A percentile compares a stretch with the other conserved stretches of the same genome.
These are phyloP conservation scores for Malassezia cuniculi DNA, from an alignment of 1,284 basidiomycete genomes.

Conservation along the genomic window DNA sequence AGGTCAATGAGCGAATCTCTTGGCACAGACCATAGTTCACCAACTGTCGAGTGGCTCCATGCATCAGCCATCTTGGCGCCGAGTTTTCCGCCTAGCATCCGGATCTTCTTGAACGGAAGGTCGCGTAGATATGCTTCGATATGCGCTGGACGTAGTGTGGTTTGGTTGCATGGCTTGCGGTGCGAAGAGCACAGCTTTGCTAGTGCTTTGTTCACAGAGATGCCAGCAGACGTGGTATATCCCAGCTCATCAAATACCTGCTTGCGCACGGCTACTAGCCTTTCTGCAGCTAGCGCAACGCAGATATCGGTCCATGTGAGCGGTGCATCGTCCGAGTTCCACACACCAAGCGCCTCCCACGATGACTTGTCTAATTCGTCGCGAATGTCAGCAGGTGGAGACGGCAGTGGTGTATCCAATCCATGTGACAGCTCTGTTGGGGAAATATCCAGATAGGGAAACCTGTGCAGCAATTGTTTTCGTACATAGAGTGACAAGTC, in stretches of 20 bases:
- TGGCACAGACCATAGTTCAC: conserved; percentile 53
- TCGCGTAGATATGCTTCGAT: conserved; percentile 27
- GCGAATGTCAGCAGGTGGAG: conserved; percentile 53
- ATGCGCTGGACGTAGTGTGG: conserved; percentile 27
- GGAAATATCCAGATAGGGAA: conserved; percentile 56
- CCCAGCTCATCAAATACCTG: conserved; percentile 63
- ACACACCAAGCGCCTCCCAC: conserved; percentile 56
- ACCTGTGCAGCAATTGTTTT: conserved; percentile 30
- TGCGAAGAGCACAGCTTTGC: conserved; percentile 52
- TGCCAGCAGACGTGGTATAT: conserved; percentile 91
- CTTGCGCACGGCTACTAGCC: conserved; percentile 64
- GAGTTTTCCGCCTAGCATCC: conserved; percentile 87
- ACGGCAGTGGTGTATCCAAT: conserved; percentile 67
- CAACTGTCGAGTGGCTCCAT: conserved; percentile 75
- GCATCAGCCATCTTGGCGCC: conserved; percentile 73
- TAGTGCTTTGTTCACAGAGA: conserved; percentile 83
- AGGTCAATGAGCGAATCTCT: conserved; percentile 67
- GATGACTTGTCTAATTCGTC: conserved; percentile 39
- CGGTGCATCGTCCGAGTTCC: conserved; percentile 13
- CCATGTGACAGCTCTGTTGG: conserved; percentile 49
- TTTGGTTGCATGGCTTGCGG: conserved; percentile 38
- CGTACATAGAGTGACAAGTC: conserved; percentile 40
- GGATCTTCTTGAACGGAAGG: conserved; percentile 51
- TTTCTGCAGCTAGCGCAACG: conserved; percentile 70
- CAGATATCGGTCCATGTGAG: conserved; percentile 83